These are phyloP conservation scores for Neofusicoccum sp. DNA, from an alignment of 2,329 filamentous ascomycete genomes.

Conservation along the genomic window DNA sequence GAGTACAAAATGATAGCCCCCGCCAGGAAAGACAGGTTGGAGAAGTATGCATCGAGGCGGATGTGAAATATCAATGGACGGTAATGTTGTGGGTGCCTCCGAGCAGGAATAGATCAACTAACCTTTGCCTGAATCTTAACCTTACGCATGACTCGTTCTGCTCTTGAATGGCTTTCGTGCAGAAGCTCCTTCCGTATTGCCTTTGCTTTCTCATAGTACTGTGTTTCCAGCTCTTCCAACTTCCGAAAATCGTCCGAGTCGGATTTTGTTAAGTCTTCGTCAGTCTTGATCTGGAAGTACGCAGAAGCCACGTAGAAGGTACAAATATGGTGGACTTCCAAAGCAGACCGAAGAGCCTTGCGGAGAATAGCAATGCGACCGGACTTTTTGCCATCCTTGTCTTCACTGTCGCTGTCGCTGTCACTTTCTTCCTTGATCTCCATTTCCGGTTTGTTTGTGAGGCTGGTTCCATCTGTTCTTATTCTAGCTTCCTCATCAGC, in stretches of 20 bases:
- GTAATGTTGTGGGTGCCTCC: no score
- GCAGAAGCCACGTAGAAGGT: constrained; percentile 84
- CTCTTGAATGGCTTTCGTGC: constrained; percentile 59
- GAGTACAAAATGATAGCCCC: no score
- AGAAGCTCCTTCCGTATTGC: constrained; percentile 76
- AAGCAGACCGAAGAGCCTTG: constrained; percentile 68
- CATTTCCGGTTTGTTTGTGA: constrained; percentile 27
- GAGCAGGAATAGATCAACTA: background rate
- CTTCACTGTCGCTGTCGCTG: constrained; percentile 41
- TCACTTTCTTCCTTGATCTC: constrained; percentile 20
- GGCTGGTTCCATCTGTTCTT: constrained; percentile 33
- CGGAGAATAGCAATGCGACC: constrained; percentile 61
- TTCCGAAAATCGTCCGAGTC: constrained; percentile 67
- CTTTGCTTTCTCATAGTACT: constrained; percentile 79
- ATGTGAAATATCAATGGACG: no score
- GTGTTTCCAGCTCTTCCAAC: constrained; percentile 70
- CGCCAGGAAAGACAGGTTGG: no score
- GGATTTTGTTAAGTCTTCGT: constrained; percentile 64
- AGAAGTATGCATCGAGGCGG: no score
- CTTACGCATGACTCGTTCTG: constrained; percentile 64
- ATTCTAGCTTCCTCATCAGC: constrained; percentile 50
- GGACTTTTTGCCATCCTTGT: constrained; percentile 38
- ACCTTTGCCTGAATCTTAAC: constrained; percentile 44
- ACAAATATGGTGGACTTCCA: constrained; percentile 81
- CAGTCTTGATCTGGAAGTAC: constrained; percentile 79